phyloP scores from a whole-genome alignment of 495 filamentous ascomycete genomes.

The Penicillium turbatum region DNA sequence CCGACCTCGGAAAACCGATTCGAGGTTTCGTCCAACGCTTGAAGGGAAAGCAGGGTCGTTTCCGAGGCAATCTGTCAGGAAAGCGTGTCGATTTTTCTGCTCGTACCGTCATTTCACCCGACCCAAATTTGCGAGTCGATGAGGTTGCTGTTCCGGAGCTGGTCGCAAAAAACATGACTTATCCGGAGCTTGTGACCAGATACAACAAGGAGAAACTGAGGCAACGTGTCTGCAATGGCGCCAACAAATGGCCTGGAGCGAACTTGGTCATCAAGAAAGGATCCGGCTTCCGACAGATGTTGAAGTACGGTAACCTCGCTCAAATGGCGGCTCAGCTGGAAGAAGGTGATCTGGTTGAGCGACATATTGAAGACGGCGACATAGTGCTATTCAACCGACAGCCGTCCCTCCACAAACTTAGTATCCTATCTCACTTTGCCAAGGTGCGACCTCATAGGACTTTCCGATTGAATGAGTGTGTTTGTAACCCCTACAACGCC shows the following conservation, averaged over 20 bases:
- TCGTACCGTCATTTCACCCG: slow-evolving; percentile 93
- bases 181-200: slow-evolving; percentile 78
- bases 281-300: slow-evolving; percentile 60
- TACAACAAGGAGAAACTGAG: slow-evolving; percentile 81
- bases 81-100: slow-evolving; percentile 99
- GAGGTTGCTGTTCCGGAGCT: slow-evolving; percentile 87
- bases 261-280: slow-evolving; percentile 74
- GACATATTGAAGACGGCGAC: slow-evolving; percentile 93
- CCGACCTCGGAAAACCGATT: slow-evolving; percentile 71
- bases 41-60: slow-evolving; percentile 96
- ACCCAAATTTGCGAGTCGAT: slow-evolving; percentile 90
- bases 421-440: slow-evolving; percentile 89
- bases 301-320: slow-evolving; percentile 69
- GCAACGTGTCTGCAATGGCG: slow-evolving; percentile 65
- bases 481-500: slow-evolving; percentile 96
- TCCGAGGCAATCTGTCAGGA: slow-evolving; percentile 92
- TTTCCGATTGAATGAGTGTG: slow-evolving; percentile 96
- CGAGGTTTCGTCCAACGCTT: slow-evolving; percentile 91
- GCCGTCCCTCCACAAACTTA: slow-evolving; percentile 95
- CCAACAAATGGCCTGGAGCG: slow-evolving; percentile 77
- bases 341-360: slow-evolving; percentile 85
- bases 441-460: slow-evolving; percentile 94
- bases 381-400: slow-evolving; percentile 98
- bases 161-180: slow-evolving; percentile 92
- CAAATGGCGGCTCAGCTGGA: slow-evolving; percentile 64